Percentiles rank a stretch among this genome's conserved stretches.
These are phyloP conservation scores for Arthrobotrys pseudoclavata DNA, from an alignment of 2,329 filamentous ascomycete genomes.

Conservation along the genomic window DNA sequence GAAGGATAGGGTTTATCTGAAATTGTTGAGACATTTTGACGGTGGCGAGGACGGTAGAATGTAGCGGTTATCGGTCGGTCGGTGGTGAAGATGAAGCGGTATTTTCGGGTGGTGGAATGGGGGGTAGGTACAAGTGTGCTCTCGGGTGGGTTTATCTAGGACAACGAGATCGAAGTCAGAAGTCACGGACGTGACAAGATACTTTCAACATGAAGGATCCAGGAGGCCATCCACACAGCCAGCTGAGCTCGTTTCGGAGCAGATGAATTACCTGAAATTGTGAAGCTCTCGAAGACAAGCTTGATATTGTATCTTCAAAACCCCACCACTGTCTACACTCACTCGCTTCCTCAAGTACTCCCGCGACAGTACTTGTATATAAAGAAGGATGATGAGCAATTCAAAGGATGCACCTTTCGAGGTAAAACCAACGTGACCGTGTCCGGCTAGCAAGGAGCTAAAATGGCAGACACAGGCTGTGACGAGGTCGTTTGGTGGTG, in stretches of 20 bases:
- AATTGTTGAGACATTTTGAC: conserved; percentile 57
- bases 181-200: neutral
- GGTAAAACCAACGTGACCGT: neutral
- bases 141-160: conserved; percentile 18
- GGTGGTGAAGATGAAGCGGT: conserved; percentile 1
- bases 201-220: conserved; percentile 1
- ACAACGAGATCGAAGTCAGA: neutral
- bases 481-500: conserved; percentile 18
- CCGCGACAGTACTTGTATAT: no score
- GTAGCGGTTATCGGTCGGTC: neutral
- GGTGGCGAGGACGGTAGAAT: neutral
- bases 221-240: neutral
- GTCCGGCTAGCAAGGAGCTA: neutral
- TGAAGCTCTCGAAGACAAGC: conserved; percentile 2
- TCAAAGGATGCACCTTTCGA: neutral
- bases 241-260: neutral
- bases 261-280: conserved; percentile 1
- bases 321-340: conserved; percentile 2
- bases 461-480: conserved; percentile 9
- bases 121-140: neutral
- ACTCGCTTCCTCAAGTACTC: neutral
- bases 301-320: conserved; percentile 9
- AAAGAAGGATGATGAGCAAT: conserved; percentile 3
- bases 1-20: conserved; percentile 71
- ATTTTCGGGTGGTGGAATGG: neutral